Base-by-base conservation (phyloP, 495 filamentous ascomycete species). In the Tuber magnatum region DNA sequence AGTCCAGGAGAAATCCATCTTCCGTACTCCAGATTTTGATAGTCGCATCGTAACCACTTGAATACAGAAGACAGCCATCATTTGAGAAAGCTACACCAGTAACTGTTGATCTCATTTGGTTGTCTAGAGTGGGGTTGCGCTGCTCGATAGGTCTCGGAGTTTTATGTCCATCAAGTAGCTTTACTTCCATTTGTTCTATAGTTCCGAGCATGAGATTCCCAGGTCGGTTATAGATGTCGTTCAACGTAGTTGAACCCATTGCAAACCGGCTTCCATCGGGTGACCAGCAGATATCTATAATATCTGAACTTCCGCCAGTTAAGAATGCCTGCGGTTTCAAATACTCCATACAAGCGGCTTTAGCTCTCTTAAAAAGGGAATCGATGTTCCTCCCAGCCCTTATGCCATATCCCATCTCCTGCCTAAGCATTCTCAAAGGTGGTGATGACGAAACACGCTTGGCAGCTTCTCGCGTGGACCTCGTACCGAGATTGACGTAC, bases 11-110 rank as follows among this genome's bases (percentile, higher is more conserved):
- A 38, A 81, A 56, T 43, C 81, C 82, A 68, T 83, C 78, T 32
- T 76, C 43, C 6, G 84, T 73, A 73, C 88, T 85, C 92, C 94
- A 98, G 14, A 93, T 83, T 73, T 93, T 93, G 38, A 95, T 90
- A 0, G 89, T 91, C 10, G 88, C 84, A 76, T 99, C 95, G 78
- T 92, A 96, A 40, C 93, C 92, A 0, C 90, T 91, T 0, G 93
- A 94, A 77, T 90, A 97, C 0, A 94, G 86, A 6, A 84, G 84
- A 7, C 86, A 82, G 35, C 87, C 88, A 46, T 74, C 73, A 41
- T 81, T 80, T 0, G 81, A 78, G 71, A 76, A 82, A 4, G 69
- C 61, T 5, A 82, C 71, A 8, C 42, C 65, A 0, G 81, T 61
- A 16, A 82, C 81, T 16, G 81, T 82, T 14, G 76, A 65, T 48